Evolutionary conservation across 2,329 filamentous ascomycete species (phyloP).

Genomic region (Ophiostoma montium): DNA sequence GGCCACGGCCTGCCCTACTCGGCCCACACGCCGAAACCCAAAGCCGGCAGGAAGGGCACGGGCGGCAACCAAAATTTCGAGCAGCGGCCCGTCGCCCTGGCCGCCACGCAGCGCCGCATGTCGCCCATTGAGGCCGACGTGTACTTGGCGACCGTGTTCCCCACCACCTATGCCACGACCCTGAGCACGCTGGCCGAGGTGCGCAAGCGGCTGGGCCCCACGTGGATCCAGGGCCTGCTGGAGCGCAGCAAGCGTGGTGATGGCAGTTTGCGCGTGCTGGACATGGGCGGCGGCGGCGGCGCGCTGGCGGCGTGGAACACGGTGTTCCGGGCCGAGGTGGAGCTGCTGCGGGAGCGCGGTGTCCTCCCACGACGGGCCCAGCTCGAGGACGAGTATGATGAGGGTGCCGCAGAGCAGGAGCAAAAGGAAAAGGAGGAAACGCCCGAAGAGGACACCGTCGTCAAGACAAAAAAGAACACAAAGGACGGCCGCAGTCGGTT

Average conservation of each 20-base stretch:
- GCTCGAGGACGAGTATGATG: slow-evolving; percentile 25
- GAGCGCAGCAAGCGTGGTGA: slow-evolving; percentile 40
- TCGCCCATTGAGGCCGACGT: slow-evolving; percentile 61
- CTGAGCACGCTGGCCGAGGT: slow-evolving; percentile 58
- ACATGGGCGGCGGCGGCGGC: slow-evolving; percentile 61
- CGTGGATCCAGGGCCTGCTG: slow-evolving; percentile 55
- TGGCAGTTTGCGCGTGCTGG: slow-evolving; percentile 47
- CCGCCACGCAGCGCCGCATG: slow-evolving; percentile 53
- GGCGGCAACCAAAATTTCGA: slow-evolving; percentile 31
- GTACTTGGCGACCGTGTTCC: slow-evolving; percentile 55
- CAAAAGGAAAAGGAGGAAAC: background rate
- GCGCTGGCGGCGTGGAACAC: slow-evolving; percentile 64
- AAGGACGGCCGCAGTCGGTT: background rate
- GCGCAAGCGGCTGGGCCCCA: slow-evolving; percentile 54
- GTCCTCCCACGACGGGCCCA: slow-evolving; percentile 39
- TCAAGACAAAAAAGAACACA: background rate
- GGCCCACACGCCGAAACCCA: slow-evolving; percentile 44
- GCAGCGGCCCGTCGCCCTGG: slow-evolving; percentile 51
- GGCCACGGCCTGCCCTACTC: slow-evolving; percentile 65
- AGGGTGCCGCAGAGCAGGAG: slow-evolving; percentile 23
- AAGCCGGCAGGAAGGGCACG: background rate
- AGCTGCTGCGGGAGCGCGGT: slow-evolving; percentile 43
- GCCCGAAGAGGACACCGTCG: background rate
- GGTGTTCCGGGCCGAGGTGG: slow-evolving; percentile 69
- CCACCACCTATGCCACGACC: slow-evolving; percentile 54